These are phyloP conservation scores for Ceratocystiopsis sp. DNA, from an alignment of 2,329 filamentous ascomycete genomes.

Conservation along the genomic window DNA sequence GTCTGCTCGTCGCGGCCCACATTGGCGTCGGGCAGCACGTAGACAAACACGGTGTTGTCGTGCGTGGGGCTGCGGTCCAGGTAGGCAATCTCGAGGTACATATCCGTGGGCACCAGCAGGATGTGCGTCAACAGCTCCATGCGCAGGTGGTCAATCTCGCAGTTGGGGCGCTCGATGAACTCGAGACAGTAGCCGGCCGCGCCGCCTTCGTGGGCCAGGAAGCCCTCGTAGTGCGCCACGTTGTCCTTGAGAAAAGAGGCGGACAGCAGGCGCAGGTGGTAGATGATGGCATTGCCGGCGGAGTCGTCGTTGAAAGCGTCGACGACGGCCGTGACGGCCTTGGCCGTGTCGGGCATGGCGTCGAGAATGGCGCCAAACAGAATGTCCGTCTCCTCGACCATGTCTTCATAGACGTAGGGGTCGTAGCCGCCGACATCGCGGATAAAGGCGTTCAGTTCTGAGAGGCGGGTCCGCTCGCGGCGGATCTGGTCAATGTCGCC, in stretches of 20 bases:
- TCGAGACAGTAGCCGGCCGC: conserved; percentile 53
- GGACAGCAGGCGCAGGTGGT: conserved; percentile 68
- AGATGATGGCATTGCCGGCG: conserved; percentile 60
- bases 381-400: conserved; percentile 56
- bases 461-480: conserved; percentile 55
- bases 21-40: conserved; percentile 42
- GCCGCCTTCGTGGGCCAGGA: conserved; percentile 41
- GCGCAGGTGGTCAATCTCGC: conserved; percentile 85
- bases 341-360: conserved; percentile 41
- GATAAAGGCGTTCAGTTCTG: conserved; percentile 53
- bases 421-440: conserved; percentile 54
- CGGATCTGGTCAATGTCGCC: conserved; percentile 48
- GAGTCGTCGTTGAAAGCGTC: conserved; percentile 57
- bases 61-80: conserved; percentile 56
- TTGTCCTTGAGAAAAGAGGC: conserved; percentile 71
- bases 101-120: conserved; percentile 59
- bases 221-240: conserved; percentile 50
- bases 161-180: conserved; percentile 55
- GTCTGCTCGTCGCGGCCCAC: conserved; percentile 25
- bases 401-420: conserved; percentile 61
- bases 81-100: conserved; percentile 78
- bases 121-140: conserved; percentile 61
- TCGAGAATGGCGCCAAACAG: conserved; percentile 48
- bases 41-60: conserved; percentile 58
- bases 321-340: conserved; percentile 35